phyloP scores from a whole-genome alignment of 2,329 filamentous ascomycete species.

The Hypoxylon sp. region DNA sequence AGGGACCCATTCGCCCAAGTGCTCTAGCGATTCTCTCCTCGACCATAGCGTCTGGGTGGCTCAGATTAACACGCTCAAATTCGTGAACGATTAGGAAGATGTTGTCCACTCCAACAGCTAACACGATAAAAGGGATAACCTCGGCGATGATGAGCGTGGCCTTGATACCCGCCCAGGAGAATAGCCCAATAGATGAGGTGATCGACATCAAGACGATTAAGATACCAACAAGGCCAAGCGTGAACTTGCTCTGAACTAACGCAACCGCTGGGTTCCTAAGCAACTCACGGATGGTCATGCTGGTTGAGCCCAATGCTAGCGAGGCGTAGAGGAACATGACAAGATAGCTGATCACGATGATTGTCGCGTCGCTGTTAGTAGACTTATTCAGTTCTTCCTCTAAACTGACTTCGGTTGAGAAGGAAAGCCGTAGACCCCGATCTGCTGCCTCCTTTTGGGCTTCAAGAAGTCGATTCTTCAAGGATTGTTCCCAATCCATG shows the following conservation, averaged over 20 bases:
- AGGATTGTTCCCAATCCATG: conserved; percentile 89
- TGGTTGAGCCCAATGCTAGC: conserved; percentile 89
- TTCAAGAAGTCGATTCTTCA: conserved; percentile 81
- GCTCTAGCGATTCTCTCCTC: conserved; percentile 89
- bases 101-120: conserved; percentile 98
- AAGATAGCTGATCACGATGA: conserved; percentile 95
- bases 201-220: conserved; percentile 98
- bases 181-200: conserved; percentile 92
- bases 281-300: conserved; percentile 81
- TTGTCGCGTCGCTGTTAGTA: conserved; percentile 97
- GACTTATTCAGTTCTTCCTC: conserved; percentile 98
- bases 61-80: conserved; percentile 94
- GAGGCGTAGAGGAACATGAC: conserved; percentile 99
- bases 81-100: conserved; percentile 99
- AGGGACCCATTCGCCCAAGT: conserved; percentile 96
- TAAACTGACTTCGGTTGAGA: conserved; percentile 94
- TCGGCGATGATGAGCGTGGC: conserved; percentile 98
- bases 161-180: conserved; percentile 92
- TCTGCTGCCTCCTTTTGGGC: conserved; percentile 84
- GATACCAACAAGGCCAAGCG: conserved; percentile 93
- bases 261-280: conserved; percentile 86
- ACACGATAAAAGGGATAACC: conserved; percentile 96
- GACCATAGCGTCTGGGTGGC: conserved; percentile 89
- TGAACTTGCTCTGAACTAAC: conserved; percentile 96
- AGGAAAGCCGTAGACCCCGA: conserved; percentile 88